Evolutionary conservation across 305 asterid genomes (phyloP), one percentile per base, ranked within the genome.

Genomic region (Stenogyne calaminthoides): DNA sequence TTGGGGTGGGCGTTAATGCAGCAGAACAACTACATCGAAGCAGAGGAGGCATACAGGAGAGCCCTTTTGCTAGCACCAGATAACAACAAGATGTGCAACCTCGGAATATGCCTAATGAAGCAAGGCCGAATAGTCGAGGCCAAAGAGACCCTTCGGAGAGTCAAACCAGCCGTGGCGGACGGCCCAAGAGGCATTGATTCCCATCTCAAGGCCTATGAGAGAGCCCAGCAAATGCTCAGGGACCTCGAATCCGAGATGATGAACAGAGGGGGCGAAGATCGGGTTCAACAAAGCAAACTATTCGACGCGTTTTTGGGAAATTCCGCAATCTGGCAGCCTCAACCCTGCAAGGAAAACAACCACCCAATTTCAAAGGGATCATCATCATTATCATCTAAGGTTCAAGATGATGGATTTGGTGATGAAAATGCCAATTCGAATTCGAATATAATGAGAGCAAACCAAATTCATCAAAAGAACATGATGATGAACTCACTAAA

Each of bases 1-100:
- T 78, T 95, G 69, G 99, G 99, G 25, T 92, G 99, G 99, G 99
- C 98, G 2, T 32, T 92, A 80, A 95, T 95, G 99, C 99, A 95
- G 81, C 96, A 92, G 55, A 87, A 80, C 87, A 94, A 90, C 76
- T 90, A 92, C 82, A 63, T 84, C 0, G 96, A 92, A 71, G 99
- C 99, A 0, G 98, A 95, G 67, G 96, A 89, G 44, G 96, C 97
- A 0, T 95, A 92, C 51, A 71, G 98, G 51, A 71, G 92, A 69
- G 98, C 99, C 5, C 84, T 91, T 9, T 2, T 85, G 70, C 87
- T 94, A 12, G 89, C 96, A 10, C 92, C 96, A n/a, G 99, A 95
- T 74, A 92, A 92, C 18, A 95, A 95, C 86, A 95, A 95, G 69
- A 91, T 91, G 97, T 94, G 99, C 80, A 94, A 94, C 67, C 77